Conservation (phyloP, 805 yeast genomes). For the Wickerhamomyces bovis region DNA sequence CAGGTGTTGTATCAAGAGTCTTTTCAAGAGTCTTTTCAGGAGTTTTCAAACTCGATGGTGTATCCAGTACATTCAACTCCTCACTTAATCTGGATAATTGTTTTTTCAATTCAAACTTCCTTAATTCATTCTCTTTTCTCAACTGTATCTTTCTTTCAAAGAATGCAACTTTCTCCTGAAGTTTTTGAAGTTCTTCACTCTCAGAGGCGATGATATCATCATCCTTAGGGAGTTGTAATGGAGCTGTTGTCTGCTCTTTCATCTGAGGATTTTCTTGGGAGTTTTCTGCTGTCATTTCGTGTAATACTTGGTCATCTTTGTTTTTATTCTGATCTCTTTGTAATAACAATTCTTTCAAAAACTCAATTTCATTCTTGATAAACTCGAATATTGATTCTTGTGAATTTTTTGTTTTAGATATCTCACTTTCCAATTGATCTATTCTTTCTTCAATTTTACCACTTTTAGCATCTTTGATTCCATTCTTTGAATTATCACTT, state of each 20-base stretch:
- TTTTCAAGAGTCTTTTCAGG: background rate
- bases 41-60: background rate
- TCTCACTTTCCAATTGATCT: background rate
- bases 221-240: background rate
- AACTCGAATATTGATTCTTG: slow-evolving; percentile 12
- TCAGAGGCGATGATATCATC: background rate
- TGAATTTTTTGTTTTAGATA: background rate
- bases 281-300: background rate
- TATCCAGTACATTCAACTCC: background rate
- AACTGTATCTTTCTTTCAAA: background rate
- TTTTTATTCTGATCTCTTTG: background rate
- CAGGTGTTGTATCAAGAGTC: background rate
- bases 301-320: background rate
- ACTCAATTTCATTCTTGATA: slow-evolving; percentile 17
- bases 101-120: background rate
- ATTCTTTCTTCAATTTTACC: background rate
- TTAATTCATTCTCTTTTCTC: background rate
- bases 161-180: background rate
- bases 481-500: background rate
- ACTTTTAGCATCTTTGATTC: background rate
- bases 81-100: background rate
- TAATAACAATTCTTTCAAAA: slow-evolving; percentile 14
- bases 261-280: background rate
- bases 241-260: too few relatives aligned
- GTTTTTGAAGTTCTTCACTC: background rate